Evolutionary conservation across 1,284 basidiomycete genomes (phyloP), one percentile per base, ranked within the genome.

Genomic region (Fomitopsis betulina): DNA sequence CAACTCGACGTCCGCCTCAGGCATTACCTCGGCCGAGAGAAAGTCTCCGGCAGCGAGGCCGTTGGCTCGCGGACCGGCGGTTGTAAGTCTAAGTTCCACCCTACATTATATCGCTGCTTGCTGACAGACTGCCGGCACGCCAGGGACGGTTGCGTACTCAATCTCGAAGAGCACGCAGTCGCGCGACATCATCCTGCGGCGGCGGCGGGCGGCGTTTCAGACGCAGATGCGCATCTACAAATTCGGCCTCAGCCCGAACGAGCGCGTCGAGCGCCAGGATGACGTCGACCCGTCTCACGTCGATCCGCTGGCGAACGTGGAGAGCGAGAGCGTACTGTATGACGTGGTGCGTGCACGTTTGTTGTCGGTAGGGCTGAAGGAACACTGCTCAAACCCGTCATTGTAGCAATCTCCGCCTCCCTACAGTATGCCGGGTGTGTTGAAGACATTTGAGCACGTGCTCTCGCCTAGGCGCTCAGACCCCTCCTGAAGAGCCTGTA

Each of bases 1-100:
- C 76, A 80, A 56, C 65, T 86, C 17, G 67, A 74, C 21, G 63
- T 85, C 17, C 64, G 58, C 1, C 61, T 75, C 38, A 62, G 61
- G 21, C 77, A 73, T 63, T 57, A 51, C 30, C 30, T 60, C 13
- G 39, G 40, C 21, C 33, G 30, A 9, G 21, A 51, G 33, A 39
- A 27, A n/a, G 37, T 52, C 9, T 13, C 2, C 21, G 59, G 39
- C 3, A 15, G 6, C 8, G 32, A 37, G 17, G 59, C 59, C 15
- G 56, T 57, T 4, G 38, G 25, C 19, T 57, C 59, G 27, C n/a
- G 8, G 1, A 45, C 51, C 13, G 32, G 37, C 19, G 19, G 15
- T 0, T 60, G 59, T 57, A 47, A 17, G 59, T 45, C 7, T 8
- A 4, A 17, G 15, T 7, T 23, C n/a, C 51, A 37, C 25, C 15